Evolutionary conservation across 1,139 yeast species (phyloP).

Genomic region (Debaryomyces udenii): DNA sequence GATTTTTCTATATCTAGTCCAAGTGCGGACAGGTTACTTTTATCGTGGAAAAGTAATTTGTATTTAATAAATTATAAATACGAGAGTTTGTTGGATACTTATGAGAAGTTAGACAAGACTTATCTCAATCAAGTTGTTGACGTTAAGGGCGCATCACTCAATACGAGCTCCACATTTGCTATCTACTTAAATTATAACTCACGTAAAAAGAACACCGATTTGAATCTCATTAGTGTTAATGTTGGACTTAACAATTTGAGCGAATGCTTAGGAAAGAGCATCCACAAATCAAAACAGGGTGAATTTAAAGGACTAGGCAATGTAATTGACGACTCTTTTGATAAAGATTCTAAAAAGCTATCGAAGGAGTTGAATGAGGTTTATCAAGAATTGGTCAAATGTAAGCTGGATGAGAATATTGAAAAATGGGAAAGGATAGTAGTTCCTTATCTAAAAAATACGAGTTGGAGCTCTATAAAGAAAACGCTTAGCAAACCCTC

Average conservation of each 20-base stretch:
- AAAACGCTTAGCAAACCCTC: conserved; percentile 19
- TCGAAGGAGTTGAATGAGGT: conserved; percentile 28
- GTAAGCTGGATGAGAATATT: conserved; percentile 22
- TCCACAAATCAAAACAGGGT: conserved; percentile 23
- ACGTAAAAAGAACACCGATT: conserved; percentile 46
- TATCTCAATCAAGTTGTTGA: conserved; percentile 38
- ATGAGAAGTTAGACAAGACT: conserved; percentile 28
- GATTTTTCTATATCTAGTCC: conserved; percentile 36
- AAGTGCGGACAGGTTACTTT: conserved; percentile 48
- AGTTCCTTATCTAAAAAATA: conserved; percentile 38
- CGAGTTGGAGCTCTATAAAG: conserved; percentile 28
- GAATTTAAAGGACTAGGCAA: conserved; percentile 33
- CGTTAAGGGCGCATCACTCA: conserved; percentile 47
- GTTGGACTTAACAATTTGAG: conserved; percentile 72
- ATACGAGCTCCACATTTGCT: conserved; percentile 45
- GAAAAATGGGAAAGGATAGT: conserved; percentile 36
- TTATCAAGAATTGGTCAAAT: conserved; percentile 25
- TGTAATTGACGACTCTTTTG: conserved; percentile 29
- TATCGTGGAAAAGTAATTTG: conserved; percentile 42
- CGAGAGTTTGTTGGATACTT: conserved; percentile 45
- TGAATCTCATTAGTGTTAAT: conserved; percentile 55
- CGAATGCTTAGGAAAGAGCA: conserved; percentile 73
- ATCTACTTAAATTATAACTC: conserved; percentile 44
- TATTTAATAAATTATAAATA: conserved; percentile 48
- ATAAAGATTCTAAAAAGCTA: conserved; percentile 21